phyloP scores from a whole-genome alignment of 192 early-diverging fungal species.

The Gryganskiella cystojenkinii region DNA sequence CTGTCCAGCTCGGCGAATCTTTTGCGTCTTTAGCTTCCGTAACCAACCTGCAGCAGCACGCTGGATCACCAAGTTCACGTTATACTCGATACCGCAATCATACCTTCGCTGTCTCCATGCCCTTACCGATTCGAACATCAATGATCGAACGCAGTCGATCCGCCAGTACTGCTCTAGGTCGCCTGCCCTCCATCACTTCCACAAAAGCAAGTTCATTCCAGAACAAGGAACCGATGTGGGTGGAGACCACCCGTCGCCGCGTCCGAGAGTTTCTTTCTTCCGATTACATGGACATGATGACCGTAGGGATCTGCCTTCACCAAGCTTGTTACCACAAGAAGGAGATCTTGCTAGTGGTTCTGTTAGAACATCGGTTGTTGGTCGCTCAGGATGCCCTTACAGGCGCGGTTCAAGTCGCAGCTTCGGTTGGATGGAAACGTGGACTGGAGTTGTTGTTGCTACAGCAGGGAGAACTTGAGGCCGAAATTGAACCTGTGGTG shows the following conservation, averaged over 20 bases:
- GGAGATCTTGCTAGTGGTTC: slow-evolving; percentile 10
- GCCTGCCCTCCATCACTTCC: neutral
- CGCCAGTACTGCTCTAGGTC: neutral
- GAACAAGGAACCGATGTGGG: slow-evolving; percentile 4
- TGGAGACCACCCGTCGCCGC: slow-evolving; percentile 17
- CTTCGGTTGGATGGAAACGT: slow-evolving; percentile 38
- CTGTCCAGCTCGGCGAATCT: slow-evolving; percentile 36
- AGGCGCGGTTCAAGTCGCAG: slow-evolving; percentile 44
- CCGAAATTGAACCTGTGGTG: slow-evolving; percentile 41
- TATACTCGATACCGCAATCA: slow-evolving; percentile 3
- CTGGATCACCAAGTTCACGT: neutral
- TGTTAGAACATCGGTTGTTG: slow-evolving; percentile 33
- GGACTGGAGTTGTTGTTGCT: slow-evolving; percentile 41
- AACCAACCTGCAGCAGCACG: neutral
- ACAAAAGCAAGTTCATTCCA: neutral
- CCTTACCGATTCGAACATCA: slow-evolving; percentile 25
- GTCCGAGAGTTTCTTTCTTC: slow-evolving; percentile 25
- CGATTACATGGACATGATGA: slow-evolving; percentile 41
- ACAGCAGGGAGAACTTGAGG: slow-evolving; percentile 40
- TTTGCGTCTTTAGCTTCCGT: slow-evolving; percentile 17
- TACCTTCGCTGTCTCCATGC: slow-evolving; percentile 14
- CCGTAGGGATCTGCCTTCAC: slow-evolving; percentile 41
- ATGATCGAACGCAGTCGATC: slow-evolving; percentile 3
- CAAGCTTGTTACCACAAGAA: slow-evolving; percentile 45
- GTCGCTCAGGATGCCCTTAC: slow-evolving; percentile 47